These are phyloP conservation scores for Neoscytalidium dimidiatum DNA, from an alignment of 2,329 filamentous ascomycete species.

Conservation along the genomic window DNA sequence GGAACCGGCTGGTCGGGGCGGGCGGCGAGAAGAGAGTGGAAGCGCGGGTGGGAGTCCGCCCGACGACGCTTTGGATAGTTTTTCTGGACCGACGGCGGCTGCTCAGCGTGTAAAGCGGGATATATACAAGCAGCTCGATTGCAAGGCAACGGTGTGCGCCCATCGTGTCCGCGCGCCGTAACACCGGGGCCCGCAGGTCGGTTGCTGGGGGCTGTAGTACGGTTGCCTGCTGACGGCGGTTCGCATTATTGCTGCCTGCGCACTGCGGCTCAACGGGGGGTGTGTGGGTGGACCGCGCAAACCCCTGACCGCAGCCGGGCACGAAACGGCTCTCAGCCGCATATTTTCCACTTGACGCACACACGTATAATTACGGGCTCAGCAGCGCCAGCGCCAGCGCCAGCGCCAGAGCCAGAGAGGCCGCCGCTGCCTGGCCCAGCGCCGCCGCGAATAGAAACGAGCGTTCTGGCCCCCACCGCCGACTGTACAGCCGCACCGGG, in stretches of 20 bases:
- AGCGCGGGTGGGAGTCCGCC: not conserved
- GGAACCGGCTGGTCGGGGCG: conserved; percentile 9
- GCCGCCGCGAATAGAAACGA: not conserved
- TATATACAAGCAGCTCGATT: not conserved
- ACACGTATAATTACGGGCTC: too few relatives aligned
- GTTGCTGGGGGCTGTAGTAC: not conserved
- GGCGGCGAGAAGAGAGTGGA: not conserved
- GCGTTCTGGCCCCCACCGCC: not conserved
- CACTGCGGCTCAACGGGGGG: conserved; percentile 2
- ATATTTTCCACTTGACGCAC: too few relatives aligned
- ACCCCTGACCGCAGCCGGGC: not conserved
- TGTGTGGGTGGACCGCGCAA: too few relatives aligned
- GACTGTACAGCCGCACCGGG: not conserved
- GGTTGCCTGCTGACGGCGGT: conserved; percentile 14
- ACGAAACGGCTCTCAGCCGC: conserved; percentile 13
- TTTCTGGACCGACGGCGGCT: not conserved
- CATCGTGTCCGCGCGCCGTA: not conserved
- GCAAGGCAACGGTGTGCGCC: not conserved
- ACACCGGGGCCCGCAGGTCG: not conserved
- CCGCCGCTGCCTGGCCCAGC: not conserved
- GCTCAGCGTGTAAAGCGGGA: not conserved
- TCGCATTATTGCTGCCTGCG: conserved; percentile 18
- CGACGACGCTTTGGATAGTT: not conserved
- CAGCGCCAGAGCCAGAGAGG: too few relatives aligned
- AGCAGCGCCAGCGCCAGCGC: too few relatives aligned